Percentiles rank a stretch among this genome's conserved stretches.
Evolutionary conservation across 1,284 basidiomycete species (phyloP).

Genomic region (Caloboletus inedulis): DNA sequence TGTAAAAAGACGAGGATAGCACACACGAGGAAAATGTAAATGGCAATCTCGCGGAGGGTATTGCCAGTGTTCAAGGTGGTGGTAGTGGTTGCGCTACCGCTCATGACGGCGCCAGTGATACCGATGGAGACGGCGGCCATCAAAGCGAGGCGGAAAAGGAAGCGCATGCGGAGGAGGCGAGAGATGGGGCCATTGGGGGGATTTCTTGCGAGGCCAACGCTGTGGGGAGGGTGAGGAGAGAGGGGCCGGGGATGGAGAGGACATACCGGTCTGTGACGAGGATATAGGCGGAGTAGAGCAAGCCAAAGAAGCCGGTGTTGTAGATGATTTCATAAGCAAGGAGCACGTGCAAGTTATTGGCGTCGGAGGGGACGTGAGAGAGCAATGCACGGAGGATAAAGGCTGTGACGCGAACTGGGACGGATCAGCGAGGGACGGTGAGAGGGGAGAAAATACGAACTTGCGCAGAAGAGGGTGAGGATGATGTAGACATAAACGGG

Average conservation of each 20-base stretch:
- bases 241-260: conserved; percentile 1
- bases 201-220: conserved; percentile 19
- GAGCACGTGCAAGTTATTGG: conserved; percentile 21
- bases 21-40: conserved; percentile 45
- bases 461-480: conserved; percentile 43
- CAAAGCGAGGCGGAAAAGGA: conserved; percentile 32
- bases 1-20: conserved; percentile 36
- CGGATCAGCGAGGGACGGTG: conserved; percentile 31
- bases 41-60: conserved; percentile 35
- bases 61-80: conserved; percentile 14
- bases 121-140: conserved; percentile 38
- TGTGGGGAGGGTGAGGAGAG: conserved; percentile 1
- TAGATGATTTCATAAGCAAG: conserved; percentile 34
- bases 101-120: conserved; percentile 33
- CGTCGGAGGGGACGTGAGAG: conserved; percentile 26
- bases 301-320: conserved; percentile 36
- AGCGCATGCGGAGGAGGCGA: conserved; percentile 32
- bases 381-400: conserved; percentile 34
- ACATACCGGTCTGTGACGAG: conserved; percentile 36
- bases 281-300: conserved; percentile 37
- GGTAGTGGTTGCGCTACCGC: background rate
- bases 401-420: conserved; percentile 36
- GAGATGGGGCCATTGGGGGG: conserved; percentile 32
- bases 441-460: conserved; percentile 30
- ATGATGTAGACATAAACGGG: conserved; percentile 40